Conservation (phyloP, 805 yeast genomes). For the Kuraishia floccosa region DNA sequence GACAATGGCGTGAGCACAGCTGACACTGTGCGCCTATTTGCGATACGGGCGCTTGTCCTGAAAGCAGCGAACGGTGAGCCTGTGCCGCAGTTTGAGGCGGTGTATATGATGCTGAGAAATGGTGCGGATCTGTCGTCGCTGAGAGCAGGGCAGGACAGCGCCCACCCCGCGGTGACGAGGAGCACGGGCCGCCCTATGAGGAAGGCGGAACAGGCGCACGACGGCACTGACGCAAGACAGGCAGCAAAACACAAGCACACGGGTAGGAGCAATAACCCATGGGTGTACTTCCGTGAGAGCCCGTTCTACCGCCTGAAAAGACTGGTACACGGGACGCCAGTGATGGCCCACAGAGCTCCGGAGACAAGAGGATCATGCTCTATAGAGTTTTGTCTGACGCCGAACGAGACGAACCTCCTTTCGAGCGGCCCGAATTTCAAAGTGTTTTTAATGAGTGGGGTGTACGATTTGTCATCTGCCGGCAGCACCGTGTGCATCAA, state of each 20-base stretch:
- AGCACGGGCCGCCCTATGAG: too few species aligned
- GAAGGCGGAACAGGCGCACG: background rate
- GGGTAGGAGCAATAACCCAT: constrained; percentile 17
- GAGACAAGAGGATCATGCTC: constrained; percentile 33
- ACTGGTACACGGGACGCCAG: constrained; percentile 36
- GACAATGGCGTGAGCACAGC: constrained; percentile 24
- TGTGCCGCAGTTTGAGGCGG: constrained; percentile 24
- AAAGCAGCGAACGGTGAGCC: constrained; percentile 22
- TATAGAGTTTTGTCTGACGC: constrained; percentile 28
- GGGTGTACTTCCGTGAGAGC: constrained; percentile 37
- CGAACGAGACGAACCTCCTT: constrained; percentile 28
- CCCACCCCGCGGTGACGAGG: background rate
- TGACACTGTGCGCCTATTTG: constrained; percentile 29
- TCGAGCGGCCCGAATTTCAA: constrained; percentile 16
- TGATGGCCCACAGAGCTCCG: constrained; percentile 24
- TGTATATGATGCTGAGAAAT: too few species aligned
- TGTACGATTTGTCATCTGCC: constrained; percentile 12
- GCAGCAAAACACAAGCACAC: too few species aligned
- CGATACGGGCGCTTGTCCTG: constrained; percentile 31
- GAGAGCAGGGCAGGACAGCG: constrained; percentile 10
- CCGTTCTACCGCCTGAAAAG: constrained; percentile 44
- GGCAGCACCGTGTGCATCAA: constrained; percentile 25
- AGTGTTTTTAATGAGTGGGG: constrained; percentile 47
- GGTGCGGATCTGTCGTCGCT: constrained; percentile 8
- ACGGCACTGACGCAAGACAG: too few species aligned